Conservation (phyloP, 495 filamentous ascomycete genomes). For the Xylaria acuta region DNA sequence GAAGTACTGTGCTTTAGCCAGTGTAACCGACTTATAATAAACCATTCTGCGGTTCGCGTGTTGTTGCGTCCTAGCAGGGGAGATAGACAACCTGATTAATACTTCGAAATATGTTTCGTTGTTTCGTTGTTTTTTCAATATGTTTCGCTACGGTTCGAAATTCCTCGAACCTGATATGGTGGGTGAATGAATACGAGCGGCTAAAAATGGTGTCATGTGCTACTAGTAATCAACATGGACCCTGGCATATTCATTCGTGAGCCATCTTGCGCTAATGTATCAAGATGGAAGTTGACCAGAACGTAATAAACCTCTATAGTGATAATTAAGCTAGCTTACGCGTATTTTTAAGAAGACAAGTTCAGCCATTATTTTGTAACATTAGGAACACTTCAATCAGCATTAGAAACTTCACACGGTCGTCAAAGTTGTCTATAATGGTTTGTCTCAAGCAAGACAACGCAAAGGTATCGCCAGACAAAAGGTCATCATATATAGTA, state of each 20-base stretch:
- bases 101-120: not conserved
- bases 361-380: not conserved
- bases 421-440: not conserved
- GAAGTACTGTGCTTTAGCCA: not conserved
- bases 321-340: not conserved
- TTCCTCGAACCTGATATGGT: not conserved
- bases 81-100: not conserved
- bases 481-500: slow-evolving; percentile 32
- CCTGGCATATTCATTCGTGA: not conserved
- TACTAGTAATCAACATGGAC: not conserved
- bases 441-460: not conserved
- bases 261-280: not conserved
- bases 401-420: not conserved
- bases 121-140: not conserved
- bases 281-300: not conserved
- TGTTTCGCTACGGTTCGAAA: not conserved
- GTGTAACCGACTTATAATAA: not conserved
- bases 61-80: not conserved
- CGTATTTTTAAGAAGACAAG: not conserved
- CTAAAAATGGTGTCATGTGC: not conserved
- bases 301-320: not conserved
- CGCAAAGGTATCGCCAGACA: slow-evolving; percentile 9
- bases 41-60: not conserved
- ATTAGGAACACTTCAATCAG: not conserved
- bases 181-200: not conserved